A percentile compares a stretch with the other conserved stretches of the same genome.
Evolutionary conservation across 1,139 yeast genomes (phyloP).

Genomic region (Suhomyces panamericanus): DNA sequence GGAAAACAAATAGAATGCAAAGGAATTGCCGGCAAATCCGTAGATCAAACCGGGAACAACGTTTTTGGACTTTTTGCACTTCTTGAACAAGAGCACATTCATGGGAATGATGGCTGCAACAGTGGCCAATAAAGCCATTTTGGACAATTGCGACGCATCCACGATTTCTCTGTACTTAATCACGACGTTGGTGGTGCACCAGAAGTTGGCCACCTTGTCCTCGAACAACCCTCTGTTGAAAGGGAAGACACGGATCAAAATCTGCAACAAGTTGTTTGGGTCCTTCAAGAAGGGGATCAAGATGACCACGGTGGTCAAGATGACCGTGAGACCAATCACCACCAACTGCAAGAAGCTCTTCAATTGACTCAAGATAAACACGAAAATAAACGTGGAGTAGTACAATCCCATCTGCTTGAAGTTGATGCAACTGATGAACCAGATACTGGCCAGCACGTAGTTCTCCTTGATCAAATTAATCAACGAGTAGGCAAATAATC

Average conservation of each 20-base stretch:
- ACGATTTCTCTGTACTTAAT: constrained; percentile 67
- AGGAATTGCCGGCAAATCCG: constrained; percentile 80
- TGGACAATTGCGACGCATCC: constrained; percentile 58
- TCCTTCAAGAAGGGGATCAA: constrained; percentile 58
- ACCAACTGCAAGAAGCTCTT: constrained; percentile 50
- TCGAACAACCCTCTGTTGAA: constrained; percentile 94
- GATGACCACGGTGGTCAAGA: constrained; percentile 51
- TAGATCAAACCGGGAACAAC: constrained; percentile 40
- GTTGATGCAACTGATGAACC: constrained; percentile 74
- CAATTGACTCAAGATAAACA: constrained; percentile 51
- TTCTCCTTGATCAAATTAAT: constrained; percentile 65
- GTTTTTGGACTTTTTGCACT: constrained; percentile 21
- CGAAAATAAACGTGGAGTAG: constrained; percentile 87
- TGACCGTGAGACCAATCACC: constrained; percentile 62
- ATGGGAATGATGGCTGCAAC: constrained; percentile 63
- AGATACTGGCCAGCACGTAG: constrained; percentile 68
- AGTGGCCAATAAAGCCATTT: constrained; percentile 64
- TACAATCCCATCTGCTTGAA: constrained; percentile 97
- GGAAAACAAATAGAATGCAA: constrained; percentile 87
- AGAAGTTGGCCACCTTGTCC: constrained; percentile 94
- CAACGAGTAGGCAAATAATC: constrained; percentile 69
- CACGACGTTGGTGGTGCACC: constrained; percentile 87
- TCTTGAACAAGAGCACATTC: constrained; percentile 21
- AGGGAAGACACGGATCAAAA: constrained; percentile 77
- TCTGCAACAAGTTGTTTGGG: constrained; percentile 26